Evolutionary conservation across 1,284 basidiomycete species (phyloP).

Genomic region (Puccinia polysora): DNA sequence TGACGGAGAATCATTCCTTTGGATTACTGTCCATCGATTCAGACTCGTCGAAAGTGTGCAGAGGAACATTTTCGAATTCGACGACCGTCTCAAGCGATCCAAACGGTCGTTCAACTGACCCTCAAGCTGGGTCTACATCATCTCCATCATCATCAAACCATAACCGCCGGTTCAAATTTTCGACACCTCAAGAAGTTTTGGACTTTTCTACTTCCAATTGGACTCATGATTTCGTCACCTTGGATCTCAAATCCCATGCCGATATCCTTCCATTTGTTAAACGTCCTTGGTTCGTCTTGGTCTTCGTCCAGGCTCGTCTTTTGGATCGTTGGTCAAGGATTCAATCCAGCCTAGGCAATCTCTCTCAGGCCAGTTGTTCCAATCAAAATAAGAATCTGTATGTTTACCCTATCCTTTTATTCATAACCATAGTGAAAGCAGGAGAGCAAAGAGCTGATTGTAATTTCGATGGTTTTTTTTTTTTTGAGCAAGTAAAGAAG

Average conservation of each 20-base stretch:
- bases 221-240: slow-evolving; percentile 74
- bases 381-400: neutral
- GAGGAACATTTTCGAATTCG: neutral
- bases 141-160: neutral
- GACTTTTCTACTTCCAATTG: slow-evolving; percentile 76
- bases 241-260: slow-evolving; percentile 61
- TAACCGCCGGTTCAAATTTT: neutral
- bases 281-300: slow-evolving; percentile 73
- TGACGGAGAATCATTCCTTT: slow-evolving; percentile 59
- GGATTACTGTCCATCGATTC: slow-evolving; percentile 51
- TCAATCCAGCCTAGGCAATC: neutral
- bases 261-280: slow-evolving; percentile 71
- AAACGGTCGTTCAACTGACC: too few species aligned
- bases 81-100: neutral
- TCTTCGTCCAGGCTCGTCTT: slow-evolving; percentile 59
- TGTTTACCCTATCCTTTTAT: neutral
- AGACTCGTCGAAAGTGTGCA: neutral
- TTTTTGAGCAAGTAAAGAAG: neutral
- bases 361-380: neutral
- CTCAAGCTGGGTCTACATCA: too few species aligned
- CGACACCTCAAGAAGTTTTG: slow-evolving; percentile 58
- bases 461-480: neutral
- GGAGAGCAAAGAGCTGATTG: neutral
- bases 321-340: slow-evolving; percentile 22
- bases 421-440: neutral